Percentiles rank a stretch among this genome's conserved stretches.
These are phyloP conservation scores for Trichophyton mentagrophytes DNA, from an alignment of 2,329 filamentous ascomycete species.

Conservation along the genomic window DNA sequence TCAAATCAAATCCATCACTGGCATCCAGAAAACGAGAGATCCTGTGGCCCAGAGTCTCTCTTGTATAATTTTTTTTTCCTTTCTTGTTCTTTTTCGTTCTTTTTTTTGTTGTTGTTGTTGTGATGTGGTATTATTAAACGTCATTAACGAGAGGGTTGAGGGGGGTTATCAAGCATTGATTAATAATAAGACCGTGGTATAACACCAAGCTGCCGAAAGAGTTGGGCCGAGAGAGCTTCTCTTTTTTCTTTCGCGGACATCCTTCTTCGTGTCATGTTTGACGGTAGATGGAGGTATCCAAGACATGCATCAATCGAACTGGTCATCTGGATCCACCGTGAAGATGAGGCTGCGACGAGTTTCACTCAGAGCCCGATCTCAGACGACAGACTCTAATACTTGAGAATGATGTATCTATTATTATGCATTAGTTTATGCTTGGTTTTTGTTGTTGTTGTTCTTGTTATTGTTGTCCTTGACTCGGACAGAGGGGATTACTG, in stretches of 20 bases:
- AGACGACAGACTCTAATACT: slow-evolving; percentile 11
- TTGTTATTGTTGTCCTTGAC: no score
- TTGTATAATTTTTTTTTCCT: neutral
- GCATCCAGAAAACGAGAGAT: neutral
- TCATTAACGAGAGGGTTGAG: neutral
- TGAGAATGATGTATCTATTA: slow-evolving; percentile 13
- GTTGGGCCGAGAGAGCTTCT: no score
- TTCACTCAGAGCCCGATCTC: neutral
- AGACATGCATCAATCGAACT: neutral
- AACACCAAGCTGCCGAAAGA: neutral
- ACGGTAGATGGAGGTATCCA: neutral
- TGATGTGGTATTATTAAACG: neutral
- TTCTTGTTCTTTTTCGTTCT: neutral
- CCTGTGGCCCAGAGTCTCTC: neutral
- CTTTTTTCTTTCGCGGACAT: no score
- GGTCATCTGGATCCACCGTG: neutral
- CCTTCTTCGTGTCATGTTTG: no score
- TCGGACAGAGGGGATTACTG: slow-evolving; percentile 29
- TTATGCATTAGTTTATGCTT: neutral
- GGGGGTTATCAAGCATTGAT: neutral
- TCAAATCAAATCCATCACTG: neutral
- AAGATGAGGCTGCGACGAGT: neutral
- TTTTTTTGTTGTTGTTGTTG: neutral
- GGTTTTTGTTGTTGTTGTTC: neutral
- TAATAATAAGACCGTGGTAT: neutral